A percentile compares a stretch with the other conserved stretches of the same genome.
Conservation (phyloP, 2,329 filamentous ascomycete species). For the Fusarium chaquense region DNA sequence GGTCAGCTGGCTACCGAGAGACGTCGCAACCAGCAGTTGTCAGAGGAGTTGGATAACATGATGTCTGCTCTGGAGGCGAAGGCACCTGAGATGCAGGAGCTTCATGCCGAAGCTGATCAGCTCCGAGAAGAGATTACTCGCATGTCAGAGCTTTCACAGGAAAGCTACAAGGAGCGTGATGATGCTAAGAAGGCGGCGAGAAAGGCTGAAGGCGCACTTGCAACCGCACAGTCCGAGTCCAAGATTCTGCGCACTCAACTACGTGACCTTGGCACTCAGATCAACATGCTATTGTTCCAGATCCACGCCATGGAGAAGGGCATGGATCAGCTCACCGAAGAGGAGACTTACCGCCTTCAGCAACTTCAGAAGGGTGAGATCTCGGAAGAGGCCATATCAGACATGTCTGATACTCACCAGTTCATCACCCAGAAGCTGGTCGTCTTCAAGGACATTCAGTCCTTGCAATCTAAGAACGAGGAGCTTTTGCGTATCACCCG, state of each 20-base stretch:
- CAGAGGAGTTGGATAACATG: conserved; percentile 84
- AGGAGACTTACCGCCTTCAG: conserved; percentile 81
- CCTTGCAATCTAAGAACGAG: conserved; percentile 89
- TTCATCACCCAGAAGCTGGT: conserved; percentile 93
- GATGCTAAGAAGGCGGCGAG: conserved; percentile 80
- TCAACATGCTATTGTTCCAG: conserved; percentile 91
- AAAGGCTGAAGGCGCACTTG: conserved; percentile 80
- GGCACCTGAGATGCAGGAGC: conserved; percentile 87
- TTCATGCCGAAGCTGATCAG: conserved; percentile 82
- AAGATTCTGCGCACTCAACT: conserved; percentile 87
- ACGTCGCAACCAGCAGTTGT: conserved; percentile 78
- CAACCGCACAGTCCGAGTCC: conserved; percentile 73
- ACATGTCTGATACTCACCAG: conserved; percentile 85
- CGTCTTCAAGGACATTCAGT: conserved; percentile 85
- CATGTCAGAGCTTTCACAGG: conserved; percentile 86
- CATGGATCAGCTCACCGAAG: conserved; percentile 74
- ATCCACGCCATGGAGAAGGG: conserved; percentile 86
- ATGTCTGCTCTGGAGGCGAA: conserved; percentile 86
- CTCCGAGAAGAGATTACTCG: conserved; percentile 84
- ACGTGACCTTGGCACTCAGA: conserved; percentile 88
- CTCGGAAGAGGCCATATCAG: conserved; percentile 75
- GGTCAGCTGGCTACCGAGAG: conserved; percentile 79
- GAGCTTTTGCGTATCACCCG: conserved; percentile 86
- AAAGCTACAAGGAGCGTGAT: conserved; percentile 84
- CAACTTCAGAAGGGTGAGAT: conserved; percentile 82